Conservation (phyloP, 495 filamentous ascomycete species). For the Poronia punctata region DNA sequence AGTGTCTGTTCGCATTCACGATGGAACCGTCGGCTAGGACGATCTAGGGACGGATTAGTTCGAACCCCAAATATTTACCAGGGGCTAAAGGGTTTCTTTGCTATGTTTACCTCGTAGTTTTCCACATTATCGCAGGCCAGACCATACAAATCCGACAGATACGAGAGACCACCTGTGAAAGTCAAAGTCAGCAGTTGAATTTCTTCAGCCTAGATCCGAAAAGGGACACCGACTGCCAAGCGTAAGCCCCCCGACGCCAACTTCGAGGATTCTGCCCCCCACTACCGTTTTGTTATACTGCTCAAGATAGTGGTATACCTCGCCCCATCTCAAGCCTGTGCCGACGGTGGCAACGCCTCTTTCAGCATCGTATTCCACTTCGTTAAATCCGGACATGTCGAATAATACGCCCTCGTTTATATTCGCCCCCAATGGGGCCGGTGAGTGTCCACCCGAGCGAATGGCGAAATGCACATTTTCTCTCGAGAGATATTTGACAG, state of each 20-base stretch:
- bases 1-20: constrained; percentile 37
- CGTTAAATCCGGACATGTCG: constrained; percentile 38
- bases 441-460: constrained; percentile 45
- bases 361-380: constrained; percentile 37
- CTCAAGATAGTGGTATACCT: constrained; percentile 42
- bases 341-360: constrained; percentile 37
- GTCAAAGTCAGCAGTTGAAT: constrained; percentile 2
- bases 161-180: constrained; percentile 32
- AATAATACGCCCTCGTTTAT: constrained; percentile 46
- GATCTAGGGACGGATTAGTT: constrained; percentile 22
- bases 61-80: no score
- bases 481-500: constrained; percentile 18
- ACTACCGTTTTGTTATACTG: constrained; percentile 36
- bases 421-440: constrained; percentile 41
- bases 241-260: constrained; percentile 38
- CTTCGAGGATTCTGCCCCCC: constrained; percentile 41
- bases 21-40: constrained; percentile 48
- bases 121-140: constrained; percentile 48
- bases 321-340: constrained; percentile 41
- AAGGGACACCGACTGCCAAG: constrained; percentile 21
- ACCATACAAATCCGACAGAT: constrained; percentile 47
- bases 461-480: constrained; percentile 36
- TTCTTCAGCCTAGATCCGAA: constrained; percentile 5
- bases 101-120: constrained; percentile 38
- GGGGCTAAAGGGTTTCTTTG: no score